These are phyloP conservation scores for Metarhizium guizhouense DNA, from an alignment of 2,329 filamentous ascomycete genomes.

Conservation along the genomic window DNA sequence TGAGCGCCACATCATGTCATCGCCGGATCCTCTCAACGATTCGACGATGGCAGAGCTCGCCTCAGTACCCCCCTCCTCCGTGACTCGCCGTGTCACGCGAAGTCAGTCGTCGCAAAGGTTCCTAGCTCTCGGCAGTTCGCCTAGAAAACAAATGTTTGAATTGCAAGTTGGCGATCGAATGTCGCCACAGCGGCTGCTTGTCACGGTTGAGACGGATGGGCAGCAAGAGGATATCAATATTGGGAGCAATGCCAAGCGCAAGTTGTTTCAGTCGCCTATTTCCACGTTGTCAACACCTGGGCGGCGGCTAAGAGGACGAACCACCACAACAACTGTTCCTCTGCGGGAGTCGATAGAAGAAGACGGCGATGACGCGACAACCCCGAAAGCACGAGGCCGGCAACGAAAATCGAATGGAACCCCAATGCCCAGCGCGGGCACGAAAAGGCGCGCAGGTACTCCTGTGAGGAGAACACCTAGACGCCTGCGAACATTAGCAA, in stretches of 20 bases:
- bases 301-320: slow-evolving; percentile 24
- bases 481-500: slow-evolving; percentile 22
- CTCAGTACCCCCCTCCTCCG: slow-evolving; percentile 25
- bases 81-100: slow-evolving; percentile 33
- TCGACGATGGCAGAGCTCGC: slow-evolving; percentile 21
- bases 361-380: slow-evolving; percentile 20
- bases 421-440: slow-evolving; percentile 33
- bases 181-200: slow-evolving; percentile 42
- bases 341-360: slow-evolving; percentile 33
- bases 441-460: slow-evolving; percentile 37
- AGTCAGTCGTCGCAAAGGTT: slow-evolving; percentile 32
- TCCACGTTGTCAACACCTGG: slow-evolving; percentile 22
- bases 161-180: slow-evolving; percentile 42
- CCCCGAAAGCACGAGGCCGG: slow-evolving; percentile 35
- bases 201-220: slow-evolving; percentile 39
- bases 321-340: slow-evolving; percentile 42
- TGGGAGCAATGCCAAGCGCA: slow-evolving; percentile 26
- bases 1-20: slow-evolving; percentile 31
- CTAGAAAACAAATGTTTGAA: slow-evolving; percentile 48
- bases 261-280: slow-evolving; percentile 35
- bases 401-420: slow-evolving; percentile 43
- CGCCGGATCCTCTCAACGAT: slow-evolving; percentile 42
- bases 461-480: slow-evolving; percentile 29
- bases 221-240: slow-evolving; percentile 11
- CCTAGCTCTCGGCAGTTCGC: slow-evolving; percentile 31